These are phyloP conservation scores for Croton setiger DNA, from an alignment of 441 rosid species.

Conservation along the genomic window DNA sequence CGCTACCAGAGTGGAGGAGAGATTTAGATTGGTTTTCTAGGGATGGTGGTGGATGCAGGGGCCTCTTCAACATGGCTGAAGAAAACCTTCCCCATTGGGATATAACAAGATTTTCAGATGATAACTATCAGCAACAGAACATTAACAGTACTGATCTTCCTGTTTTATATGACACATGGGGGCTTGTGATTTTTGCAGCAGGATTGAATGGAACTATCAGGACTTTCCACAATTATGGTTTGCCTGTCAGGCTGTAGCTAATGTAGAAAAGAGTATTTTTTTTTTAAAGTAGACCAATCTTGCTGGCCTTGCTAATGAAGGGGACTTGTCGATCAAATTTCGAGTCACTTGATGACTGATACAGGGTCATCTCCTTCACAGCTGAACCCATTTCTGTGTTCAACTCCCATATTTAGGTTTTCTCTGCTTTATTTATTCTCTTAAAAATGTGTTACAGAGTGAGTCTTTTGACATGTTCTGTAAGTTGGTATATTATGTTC, in stretches of 20 bases:
- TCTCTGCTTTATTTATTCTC: neutral
- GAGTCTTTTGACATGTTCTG: conserved; percentile 20
- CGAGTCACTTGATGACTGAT: neutral
- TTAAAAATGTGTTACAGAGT: neutral
- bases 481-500: neutral
- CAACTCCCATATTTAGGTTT: neutral
- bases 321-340: neutral
- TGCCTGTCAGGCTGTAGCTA: conserved; percentile 42
- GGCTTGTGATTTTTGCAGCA: conserved; percentile 69
- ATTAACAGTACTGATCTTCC: neutral
- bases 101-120: conserved; percentile 18
- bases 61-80: conserved; percentile 76
- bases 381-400: neutral
- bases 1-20: conserved; percentile 18
- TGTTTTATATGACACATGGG: conserved; percentile 54
- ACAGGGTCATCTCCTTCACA: neutral
- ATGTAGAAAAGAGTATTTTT: neutral
- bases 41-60: conserved; percentile 50
- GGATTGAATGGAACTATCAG: conserved; percentile 64
- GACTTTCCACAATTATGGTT: conserved; percentile 74
- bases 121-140: conserved; percentile 13
- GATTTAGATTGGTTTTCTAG: conserved; percentile 43
- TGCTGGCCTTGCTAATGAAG: conserved; percentile 5
- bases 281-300: neutral
- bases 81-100: conserved; percentile 60